Evolutionary conservation across 805 yeast species (phyloP).

Genomic region (Alloascoidea hylecoeti): DNA sequence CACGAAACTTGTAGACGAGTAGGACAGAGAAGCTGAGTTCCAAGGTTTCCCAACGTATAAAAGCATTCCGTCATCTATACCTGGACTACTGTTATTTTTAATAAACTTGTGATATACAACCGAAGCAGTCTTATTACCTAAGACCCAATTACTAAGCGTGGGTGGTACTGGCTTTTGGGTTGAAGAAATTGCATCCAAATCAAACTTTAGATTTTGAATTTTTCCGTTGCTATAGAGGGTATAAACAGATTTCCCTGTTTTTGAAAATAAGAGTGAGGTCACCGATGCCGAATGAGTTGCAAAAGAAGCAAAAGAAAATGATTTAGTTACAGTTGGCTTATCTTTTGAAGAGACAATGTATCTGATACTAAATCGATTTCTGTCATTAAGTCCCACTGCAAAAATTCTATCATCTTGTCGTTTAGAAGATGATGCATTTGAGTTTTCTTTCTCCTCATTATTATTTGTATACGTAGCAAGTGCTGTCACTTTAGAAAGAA

Average conservation of each 20-base stretch:
- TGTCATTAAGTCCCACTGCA: not conserved
- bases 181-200: no score
- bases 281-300: no score
- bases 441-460: not conserved
- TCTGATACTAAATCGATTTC: not conserved
- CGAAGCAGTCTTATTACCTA: not conserved
- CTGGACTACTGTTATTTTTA: not conserved
- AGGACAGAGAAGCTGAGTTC: not conserved
- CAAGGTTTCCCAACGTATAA: no score
- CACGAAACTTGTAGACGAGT: not conserved
- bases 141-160: not conserved
- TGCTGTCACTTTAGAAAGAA: conserved; percentile 14
- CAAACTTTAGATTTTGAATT: no score
- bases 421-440: not conserved
- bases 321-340: not conserved
- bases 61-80: not conserved
- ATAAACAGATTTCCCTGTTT: no score
- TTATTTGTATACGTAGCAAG: conserved; percentile 4
- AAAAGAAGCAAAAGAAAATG: no score
- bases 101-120: not conserved
- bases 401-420: not conserved
- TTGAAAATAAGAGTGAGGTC: no score
- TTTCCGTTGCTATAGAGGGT: no score
- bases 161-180: not conserved
- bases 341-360: not conserved